These are phyloP conservation scores for Zasmidium angulare DNA, from an alignment of 2,329 filamentous ascomycete genomes.

Conservation along the genomic window DNA sequence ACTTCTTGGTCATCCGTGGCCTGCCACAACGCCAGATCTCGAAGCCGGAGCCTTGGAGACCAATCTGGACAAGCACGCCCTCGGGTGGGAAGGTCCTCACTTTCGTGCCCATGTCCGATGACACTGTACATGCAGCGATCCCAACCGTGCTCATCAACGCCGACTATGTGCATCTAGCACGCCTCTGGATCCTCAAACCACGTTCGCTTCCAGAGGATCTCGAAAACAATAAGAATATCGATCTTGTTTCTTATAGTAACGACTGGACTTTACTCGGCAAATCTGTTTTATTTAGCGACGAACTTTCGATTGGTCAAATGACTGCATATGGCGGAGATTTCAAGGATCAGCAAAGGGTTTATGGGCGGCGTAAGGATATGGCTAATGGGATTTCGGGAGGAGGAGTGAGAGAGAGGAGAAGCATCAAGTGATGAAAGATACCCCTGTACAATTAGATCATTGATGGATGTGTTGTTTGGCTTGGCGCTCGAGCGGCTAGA, in stretches of 20 bases:
- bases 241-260: constrained; percentile 7
- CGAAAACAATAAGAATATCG: constrained; percentile 1
- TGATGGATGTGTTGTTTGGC: background rate
- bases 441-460: background rate
- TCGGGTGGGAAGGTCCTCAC: constrained; percentile 31
- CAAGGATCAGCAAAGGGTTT: constrained; percentile 23
- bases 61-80: constrained; percentile 26
- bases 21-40: constrained; percentile 33
- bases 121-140: constrained; percentile 26
- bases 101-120: constrained; percentile 28
- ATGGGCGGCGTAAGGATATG: constrained; percentile 13
- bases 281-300: constrained; percentile 42
- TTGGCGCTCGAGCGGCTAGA: background rate
- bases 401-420: background rate
- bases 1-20: constrained; percentile 36
- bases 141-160: constrained; percentile 31
- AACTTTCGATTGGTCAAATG: constrained; percentile 28
- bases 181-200: constrained; percentile 41
- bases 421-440: background rate
- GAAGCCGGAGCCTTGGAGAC: constrained; percentile 30
- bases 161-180: constrained; percentile 35
- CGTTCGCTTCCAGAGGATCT: constrained; percentile 7
- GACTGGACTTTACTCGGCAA: constrained; percentile 44
- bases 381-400: background rate
- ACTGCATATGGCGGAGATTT: constrained; percentile 20